Evolutionary conservation across 345 rosid species (phyloP), one percentile per base, ranked within the genome.

Genomic region (Angophora floribunda): DNA sequence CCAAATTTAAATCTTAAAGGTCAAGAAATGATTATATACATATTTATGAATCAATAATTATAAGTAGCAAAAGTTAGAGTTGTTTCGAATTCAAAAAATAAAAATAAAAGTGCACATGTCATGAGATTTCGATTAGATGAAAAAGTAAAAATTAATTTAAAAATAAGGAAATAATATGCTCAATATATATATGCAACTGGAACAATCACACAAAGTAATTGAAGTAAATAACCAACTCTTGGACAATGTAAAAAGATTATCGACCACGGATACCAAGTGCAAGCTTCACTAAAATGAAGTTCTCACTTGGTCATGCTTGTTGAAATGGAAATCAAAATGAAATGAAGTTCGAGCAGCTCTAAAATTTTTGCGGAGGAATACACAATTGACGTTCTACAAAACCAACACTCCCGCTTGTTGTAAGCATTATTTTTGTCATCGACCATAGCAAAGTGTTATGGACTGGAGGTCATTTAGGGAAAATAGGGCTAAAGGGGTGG

Each of bases 201-300:
- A 26, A 59, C 65, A 26, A 59, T 6, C 65, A 10, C 65, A 11
- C 10, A 3, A 26, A 59, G 3, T 26, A 59, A 59, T 59, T 13
- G n/a, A 59, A 59, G 65, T 59, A 59, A 24, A 59, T 5, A 59
- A 55, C 28, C 28, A 22, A 9, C 24, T 55, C 12, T 55, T 55
- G 22, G 61, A 55, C 61, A 55, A 9, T 22, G 13, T 4, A 55
- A 22, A 55, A 55, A 55, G 24, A 55, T 55, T 55, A 55, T 4
- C 2, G 6, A 55, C 61, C 28, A 0, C 28, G 28, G 4, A 22
- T 1, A 55, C 4, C 1, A 14, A 26, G 2, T 59, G 4, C 65
- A 26, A 59, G n/a, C 65, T 59, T 59, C 6, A 3, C 6, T 22
- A 59, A 59, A 59, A 1, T 2, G 3, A 63, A 7, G 17, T 28